Conservation (phyloP, 208 protist genomes). For the Wallacemonas rigidus region DNA sequence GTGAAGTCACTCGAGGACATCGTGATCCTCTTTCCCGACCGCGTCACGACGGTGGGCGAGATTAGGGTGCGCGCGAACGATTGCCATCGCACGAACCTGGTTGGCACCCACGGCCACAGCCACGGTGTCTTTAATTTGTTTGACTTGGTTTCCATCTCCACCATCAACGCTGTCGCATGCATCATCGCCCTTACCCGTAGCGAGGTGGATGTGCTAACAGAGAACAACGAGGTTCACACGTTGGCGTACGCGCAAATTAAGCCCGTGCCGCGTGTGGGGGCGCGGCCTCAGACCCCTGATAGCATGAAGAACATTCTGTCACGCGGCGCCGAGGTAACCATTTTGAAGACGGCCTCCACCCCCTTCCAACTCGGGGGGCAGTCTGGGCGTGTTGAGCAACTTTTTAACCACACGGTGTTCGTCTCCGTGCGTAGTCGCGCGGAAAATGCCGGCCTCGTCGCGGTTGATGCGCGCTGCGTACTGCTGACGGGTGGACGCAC, state of each 20-base stretch:
- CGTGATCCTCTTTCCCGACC: constrained; percentile 80
- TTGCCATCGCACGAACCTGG: constrained; percentile 84
- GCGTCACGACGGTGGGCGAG: constrained; percentile 56
- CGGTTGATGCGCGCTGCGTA: constrained; percentile 64
- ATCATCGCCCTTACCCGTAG: constrained; percentile 68
- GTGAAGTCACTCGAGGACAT: constrained; percentile 74
- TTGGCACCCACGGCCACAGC: constrained; percentile 64
- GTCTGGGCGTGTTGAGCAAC: constrained; percentile 81
- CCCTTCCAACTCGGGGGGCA: constrained; percentile 71
- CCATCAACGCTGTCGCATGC: constrained; percentile 73
- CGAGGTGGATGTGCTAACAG: constrained; percentile 81
- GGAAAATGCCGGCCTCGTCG: constrained; percentile 78
- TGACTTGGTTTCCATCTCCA: constrained; percentile 78
- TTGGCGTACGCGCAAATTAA: constrained; percentile 77
- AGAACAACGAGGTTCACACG: constrained; percentile 75
- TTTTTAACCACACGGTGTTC: constrained; percentile 86
- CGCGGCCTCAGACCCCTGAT: constrained; percentile 58
- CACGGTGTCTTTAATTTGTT: constrained; percentile 74
- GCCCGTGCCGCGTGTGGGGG: constrained; percentile 32
- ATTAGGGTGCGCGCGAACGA: constrained; percentile 79
- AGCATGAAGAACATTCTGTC: constrained; percentile 70
- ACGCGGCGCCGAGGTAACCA: constrained; percentile 75
- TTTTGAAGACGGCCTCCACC: constrained; percentile 56
- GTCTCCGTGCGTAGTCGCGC: constrained; percentile 64
- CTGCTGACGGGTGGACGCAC: constrained; percentile 74